Evolutionary conservation across 106 monocot species (phyloP), one percentile per base, ranked within the genome.

Genomic region (Hemerocallis citrina): DNA sequence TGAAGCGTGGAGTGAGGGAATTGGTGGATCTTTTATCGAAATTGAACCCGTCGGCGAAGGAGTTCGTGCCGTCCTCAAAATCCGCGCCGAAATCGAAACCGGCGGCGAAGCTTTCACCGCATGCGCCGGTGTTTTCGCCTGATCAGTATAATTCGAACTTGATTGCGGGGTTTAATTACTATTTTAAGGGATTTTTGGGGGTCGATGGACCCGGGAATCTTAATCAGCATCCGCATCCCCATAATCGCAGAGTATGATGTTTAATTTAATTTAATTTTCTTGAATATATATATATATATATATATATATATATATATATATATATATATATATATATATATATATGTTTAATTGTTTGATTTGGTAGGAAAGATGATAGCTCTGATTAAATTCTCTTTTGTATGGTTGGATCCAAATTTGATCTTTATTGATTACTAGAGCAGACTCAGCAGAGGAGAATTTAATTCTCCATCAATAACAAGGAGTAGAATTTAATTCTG

Each of bases 121-220:
- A 47, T 4, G 47, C 47, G 47, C 47, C 47, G 47, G 47, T 6
- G 47, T 47, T 47, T 20, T 42, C 42, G 11, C 11, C 24, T 43
- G 69, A 59, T 45, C 59, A 27, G 14, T 59, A 34, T 25, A 34
- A 45, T 23, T 47, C 47, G 25, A 30, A 29, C 29, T 15, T 29
- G n/a, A 30, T 0, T 17, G 61, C 29, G 17, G 61, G 42, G 13
- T 62, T 59, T 24, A 3, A 40, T 59, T 10, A 10, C 41, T 36
- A 38, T 36, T 24, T 27, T 13, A 39, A 24, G 31, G 59, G 59
- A 16, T 4, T 59, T 40, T 41, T 16, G 41, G 57, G 19, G 19
- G 7, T 17, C 34, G 75, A 82, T 67, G 83, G 67, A 43, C 74
- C 71, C 40, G n/a, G n/a, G n/a, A n/a, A n/a, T n/a, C n/a, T n/a